phyloP scores from a whole-genome alignment of 108 stramenopile genomes.

The Skeletonema potamos region DNA sequence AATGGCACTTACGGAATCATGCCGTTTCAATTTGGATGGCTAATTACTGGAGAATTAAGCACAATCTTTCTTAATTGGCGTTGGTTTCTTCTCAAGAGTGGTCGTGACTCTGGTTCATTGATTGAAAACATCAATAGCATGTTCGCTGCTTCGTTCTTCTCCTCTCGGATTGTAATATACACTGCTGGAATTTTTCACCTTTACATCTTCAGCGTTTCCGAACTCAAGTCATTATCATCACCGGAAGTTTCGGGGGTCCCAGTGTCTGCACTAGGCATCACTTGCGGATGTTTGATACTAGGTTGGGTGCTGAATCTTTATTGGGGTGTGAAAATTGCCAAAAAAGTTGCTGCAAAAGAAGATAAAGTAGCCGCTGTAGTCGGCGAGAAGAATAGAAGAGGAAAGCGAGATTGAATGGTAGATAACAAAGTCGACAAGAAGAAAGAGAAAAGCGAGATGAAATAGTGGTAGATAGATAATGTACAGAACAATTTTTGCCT shows the following conservation, averaged over 20 bases:
- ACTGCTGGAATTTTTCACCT: conserved; percentile 36
- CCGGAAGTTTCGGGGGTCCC: conserved; percentile 26
- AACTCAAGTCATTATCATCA: conserved; percentile 2
- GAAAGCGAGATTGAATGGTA: background rate
- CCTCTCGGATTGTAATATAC: conserved; percentile 23
- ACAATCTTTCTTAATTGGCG: conserved; percentile 45
- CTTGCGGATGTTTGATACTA: conserved; percentile 28
- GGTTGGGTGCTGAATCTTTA: conserved; percentile 39
- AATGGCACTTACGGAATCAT: conserved; percentile 42
- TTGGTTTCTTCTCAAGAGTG: conserved; percentile 38
- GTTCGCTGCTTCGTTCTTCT: conserved; percentile 36
- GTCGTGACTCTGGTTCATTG: background rate
- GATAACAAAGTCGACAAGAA: background rate
- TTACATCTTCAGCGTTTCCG: conserved; percentile 9
- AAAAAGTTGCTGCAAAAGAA: background rate
- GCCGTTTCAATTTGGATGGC: conserved; percentile 44
- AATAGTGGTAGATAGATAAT: background rate
- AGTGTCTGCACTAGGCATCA: conserved; percentile 12
- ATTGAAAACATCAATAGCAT: conserved; percentile 11
- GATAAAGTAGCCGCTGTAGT: background rate
- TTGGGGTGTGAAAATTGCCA: conserved; percentile 44
- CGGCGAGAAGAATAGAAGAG: background rate
- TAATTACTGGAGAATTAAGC: conserved; percentile 31
- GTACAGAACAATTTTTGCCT: too few relatives aligned
- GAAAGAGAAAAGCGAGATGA: background rate